Evolutionary conservation across 2,329 filamentous ascomycete species (phyloP).

Genomic region (Dothideomycetes sp.): DNA sequence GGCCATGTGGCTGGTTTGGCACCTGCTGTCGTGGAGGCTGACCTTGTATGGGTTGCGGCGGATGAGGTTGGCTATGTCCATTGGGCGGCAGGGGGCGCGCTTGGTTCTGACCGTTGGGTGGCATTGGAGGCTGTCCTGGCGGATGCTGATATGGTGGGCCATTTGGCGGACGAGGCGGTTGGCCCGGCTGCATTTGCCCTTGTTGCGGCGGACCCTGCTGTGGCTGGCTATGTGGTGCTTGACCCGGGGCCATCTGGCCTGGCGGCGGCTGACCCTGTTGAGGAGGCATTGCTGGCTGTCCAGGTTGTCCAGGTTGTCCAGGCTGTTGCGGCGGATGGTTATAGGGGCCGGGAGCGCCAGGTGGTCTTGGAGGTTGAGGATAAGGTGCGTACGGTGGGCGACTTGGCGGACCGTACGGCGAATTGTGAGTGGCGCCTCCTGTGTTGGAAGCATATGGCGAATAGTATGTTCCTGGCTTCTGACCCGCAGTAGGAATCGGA

Average conservation of each 20-base stretch:
- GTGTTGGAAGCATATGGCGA: conserved; percentile 18
- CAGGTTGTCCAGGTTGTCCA: conserved; percentile 5
- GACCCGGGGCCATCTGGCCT: not conserved
- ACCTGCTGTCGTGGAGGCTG: not conserved
- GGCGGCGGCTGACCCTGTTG: not conserved
- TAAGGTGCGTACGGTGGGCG: conserved; percentile 15
- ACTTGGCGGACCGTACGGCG: conserved; percentile 15
- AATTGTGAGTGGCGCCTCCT: conserved; percentile 10
- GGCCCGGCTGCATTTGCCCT: not conserved
- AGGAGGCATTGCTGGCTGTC: not conserved
- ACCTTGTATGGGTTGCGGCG: not conserved
- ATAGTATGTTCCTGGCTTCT: conserved; percentile 17
- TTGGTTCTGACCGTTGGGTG: not conserved
- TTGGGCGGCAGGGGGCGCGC: conserved; percentile 1
- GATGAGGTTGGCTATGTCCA: too few species aligned
- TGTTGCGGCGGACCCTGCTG: not conserved
- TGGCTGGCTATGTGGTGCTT: not conserved
- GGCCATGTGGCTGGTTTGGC: conserved; percentile 1
- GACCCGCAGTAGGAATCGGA: conserved; percentile 12
- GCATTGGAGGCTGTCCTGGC: not conserved
- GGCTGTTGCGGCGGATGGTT: conserved; percentile 6
- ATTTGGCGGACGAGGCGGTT: conserved; percentile 2
- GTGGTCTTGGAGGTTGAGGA: conserved; percentile 4
- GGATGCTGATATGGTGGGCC: conserved; percentile 3
- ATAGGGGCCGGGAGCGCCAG: not conserved